Conservation (phyloP, 345 rosid genomes). For the Hibiscus mutabilis region DNA sequence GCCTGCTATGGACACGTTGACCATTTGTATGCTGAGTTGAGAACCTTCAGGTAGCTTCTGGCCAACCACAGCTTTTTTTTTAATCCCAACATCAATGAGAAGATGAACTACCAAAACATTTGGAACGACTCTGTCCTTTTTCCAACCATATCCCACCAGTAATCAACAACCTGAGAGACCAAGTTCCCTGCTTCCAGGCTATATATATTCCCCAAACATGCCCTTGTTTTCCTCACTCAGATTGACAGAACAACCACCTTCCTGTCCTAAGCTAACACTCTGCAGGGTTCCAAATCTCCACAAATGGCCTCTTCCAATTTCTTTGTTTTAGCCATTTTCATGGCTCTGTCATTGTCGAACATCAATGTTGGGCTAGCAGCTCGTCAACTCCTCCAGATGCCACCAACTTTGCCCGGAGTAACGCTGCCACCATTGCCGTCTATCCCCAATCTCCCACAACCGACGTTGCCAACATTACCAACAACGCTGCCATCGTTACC, state of each 20-base stretch:
- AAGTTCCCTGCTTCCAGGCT: neutral
- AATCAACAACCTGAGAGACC: neutral
- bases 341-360: slow-evolving; percentile 14
- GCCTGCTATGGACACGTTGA: neutral
- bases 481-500: slow-evolving; percentile 13
- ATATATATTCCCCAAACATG: neutral
- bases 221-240: neutral
- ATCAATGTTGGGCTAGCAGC: slow-evolving; percentile 13
- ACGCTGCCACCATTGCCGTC: slow-evolving; percentile 9
- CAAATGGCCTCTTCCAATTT: slow-evolving; percentile 15
- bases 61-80: slow-evolving; percentile 3
- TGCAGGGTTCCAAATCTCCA: neutral
- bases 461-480: slow-evolving; percentile 4
- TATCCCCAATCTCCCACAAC: neutral
- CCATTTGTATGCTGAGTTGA: neutral
- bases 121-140: neutral
- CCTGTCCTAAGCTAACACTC: neutral
- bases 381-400: slow-evolving; percentile 20
- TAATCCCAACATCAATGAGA: neutral
- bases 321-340: neutral
- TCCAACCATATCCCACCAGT: neutral
- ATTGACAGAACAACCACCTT: neutral
- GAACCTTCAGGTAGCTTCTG: neutral
- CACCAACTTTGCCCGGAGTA: neutral
- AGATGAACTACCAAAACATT: slow-evolving; percentile 12